Conservation (phyloP, 2,329 filamentous ascomycete genomes). For the Colletotrichum graminicola region DNA sequence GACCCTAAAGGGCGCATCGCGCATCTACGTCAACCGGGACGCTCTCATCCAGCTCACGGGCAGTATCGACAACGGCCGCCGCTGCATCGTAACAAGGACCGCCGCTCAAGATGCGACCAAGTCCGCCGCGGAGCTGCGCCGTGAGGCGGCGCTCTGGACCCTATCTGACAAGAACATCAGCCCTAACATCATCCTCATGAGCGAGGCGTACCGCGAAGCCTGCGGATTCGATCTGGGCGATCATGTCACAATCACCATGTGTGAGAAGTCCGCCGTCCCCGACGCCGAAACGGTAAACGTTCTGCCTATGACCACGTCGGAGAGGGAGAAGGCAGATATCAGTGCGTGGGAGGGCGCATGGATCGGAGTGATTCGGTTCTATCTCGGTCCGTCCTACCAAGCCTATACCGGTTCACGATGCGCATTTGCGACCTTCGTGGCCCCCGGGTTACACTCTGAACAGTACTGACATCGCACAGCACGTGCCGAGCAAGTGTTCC, state of each 20-base stretch:
- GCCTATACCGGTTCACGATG: neutral
- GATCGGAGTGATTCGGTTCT: constrained; percentile 31
- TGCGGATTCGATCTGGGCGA: constrained; percentile 81
- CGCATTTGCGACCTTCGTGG: neutral
- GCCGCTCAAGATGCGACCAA: constrained; percentile 42
- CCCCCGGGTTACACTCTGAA: neutral
- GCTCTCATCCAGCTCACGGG: constrained; percentile 59
- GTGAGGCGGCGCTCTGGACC: constrained; percentile 64
- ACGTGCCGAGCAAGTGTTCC: constrained; percentile 75
- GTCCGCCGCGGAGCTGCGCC: constrained; percentile 45
- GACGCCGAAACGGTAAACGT: constrained; percentile 65
- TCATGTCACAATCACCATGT: constrained; percentile 70
- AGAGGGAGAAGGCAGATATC: constrained; percentile 52
- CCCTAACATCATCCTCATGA: constrained; percentile 77
- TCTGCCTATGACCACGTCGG: constrained; percentile 29
- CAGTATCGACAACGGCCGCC: constrained; percentile 56
- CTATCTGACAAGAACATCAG: constrained; percentile 71
- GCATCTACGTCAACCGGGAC: constrained; percentile 63
- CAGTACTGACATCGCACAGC: constrained; percentile 52
- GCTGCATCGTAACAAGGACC: constrained; percentile 56
- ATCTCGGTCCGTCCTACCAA: constrained; percentile 23
- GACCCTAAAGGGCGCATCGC: constrained; percentile 58
- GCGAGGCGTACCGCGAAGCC: constrained; percentile 78
- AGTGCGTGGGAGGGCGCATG: constrained; percentile 44
- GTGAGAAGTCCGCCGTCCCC: constrained; percentile 62